Percentiles rank a stretch among this genome's conserved stretches.
These are phyloP conservation scores for Boletus rubropictus DNA, from an alignment of 768 basidiomycete species.

Conservation along the genomic window DNA sequence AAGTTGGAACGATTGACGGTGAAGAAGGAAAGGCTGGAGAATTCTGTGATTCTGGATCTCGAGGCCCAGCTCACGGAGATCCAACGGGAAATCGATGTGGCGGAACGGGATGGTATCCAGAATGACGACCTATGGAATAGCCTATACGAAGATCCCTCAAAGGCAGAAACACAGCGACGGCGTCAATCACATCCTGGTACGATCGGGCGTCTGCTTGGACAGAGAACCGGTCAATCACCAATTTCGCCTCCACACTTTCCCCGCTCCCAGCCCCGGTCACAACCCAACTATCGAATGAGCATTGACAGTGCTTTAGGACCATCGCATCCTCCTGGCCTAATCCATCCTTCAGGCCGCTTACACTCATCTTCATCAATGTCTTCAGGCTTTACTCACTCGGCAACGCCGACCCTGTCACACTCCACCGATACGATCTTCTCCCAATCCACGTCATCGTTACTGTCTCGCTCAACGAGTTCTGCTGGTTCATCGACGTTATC, in stretches of 20 bases:
- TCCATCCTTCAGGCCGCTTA: slow-evolving; percentile 9
- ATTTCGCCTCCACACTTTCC: slow-evolving; percentile 26
- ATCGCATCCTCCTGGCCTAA: slow-evolving; percentile 15
- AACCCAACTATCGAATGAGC: slow-evolving; percentile 20
- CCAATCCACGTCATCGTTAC: slow-evolving; percentile 19
- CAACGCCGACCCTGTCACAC: slow-evolving; percentile 11
- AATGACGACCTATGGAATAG: slow-evolving; percentile 14
- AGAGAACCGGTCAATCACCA: slow-evolving; percentile 11
- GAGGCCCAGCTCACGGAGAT: slow-evolving; percentile 60
- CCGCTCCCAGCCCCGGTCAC: slow-evolving; percentile 26
- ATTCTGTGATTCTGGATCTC: slow-evolving; percentile 52
- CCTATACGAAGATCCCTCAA: slow-evolving; percentile 11
- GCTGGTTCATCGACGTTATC: slow-evolving; percentile 40
- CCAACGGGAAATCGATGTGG: slow-evolving; percentile 51
- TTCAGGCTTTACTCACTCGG: slow-evolving; percentile 10
- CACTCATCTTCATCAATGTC: slow-evolving; percentile 15
- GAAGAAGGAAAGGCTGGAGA: slow-evolving; percentile 65
- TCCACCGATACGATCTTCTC: slow-evolving; percentile 15
- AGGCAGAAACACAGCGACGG: slow-evolving; percentile 19
- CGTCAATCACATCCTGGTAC: slow-evolving; percentile 27
- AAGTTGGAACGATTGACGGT: slow-evolving; percentile 62
- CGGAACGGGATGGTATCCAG: slow-evolving; percentile 26
- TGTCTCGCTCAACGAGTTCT: slow-evolving; percentile 28
- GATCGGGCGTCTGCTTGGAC: slow-evolving; percentile 21
- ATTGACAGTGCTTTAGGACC: slow-evolving; percentile 13